Conservation (phyloP, 2,329 filamentous ascomycete species). For the Ophiostoma perfectum region DNA sequence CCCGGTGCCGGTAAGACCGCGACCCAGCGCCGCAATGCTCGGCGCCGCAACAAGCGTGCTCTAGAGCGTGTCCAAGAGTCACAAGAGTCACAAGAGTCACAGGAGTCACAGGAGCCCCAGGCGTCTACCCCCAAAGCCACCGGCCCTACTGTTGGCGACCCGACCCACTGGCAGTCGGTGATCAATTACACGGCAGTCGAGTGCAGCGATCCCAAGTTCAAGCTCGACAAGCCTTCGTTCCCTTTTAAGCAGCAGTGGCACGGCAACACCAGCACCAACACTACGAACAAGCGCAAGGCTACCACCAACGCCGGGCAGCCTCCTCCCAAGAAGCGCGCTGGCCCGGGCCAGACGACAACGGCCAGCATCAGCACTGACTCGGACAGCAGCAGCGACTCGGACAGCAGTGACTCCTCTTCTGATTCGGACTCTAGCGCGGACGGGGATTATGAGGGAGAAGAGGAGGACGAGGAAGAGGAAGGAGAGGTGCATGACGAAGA, state of each 20-base stretch:
- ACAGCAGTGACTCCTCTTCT: background rate
- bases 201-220: conserved; percentile 65
- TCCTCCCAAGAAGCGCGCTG: conserved; percentile 15
- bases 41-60: conserved; percentile 8
- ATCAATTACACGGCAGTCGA: conserved; percentile 76
- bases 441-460: background rate
- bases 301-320: background rate
- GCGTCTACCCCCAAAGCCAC: background rate
- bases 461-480: background rate
- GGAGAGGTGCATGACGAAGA: conserved; percentile 33
- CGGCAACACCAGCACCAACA: conserved; percentile 37
- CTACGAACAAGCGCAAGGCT: background rate
- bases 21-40: conserved; percentile 10
- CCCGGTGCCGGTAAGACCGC: background rate
- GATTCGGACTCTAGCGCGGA: background rate
- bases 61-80: background rate
- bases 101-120: background rate
- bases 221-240: conserved; percentile 73
- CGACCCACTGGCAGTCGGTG: conserved; percentile 65
- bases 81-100: background rate
- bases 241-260: conserved; percentile 91
- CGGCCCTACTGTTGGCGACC: background rate
- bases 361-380: background rate
- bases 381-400: background rate
- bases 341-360: background rate